Conservation (phyloP, 139 green algal species). For the Chlorella sp. region DNA sequence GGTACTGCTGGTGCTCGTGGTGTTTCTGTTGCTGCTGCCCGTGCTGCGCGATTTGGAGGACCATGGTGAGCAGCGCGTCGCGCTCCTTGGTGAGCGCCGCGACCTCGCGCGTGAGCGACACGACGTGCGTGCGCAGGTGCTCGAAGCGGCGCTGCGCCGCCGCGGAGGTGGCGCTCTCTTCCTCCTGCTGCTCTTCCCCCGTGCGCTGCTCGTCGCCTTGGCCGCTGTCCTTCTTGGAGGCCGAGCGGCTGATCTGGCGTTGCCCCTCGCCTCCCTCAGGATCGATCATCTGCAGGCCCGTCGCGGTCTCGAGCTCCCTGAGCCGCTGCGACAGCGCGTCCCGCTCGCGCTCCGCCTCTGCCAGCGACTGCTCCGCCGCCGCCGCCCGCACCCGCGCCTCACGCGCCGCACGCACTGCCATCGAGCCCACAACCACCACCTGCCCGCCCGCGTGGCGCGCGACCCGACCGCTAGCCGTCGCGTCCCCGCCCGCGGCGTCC, state of each 20-base stretch:
- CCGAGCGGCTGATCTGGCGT: background rate
- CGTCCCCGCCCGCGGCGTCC: no score
- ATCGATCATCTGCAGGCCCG: background rate
- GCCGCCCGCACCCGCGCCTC: conserved; percentile 15
- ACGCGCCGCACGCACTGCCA: conserved; percentile 14
- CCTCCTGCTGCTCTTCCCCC: background rate
- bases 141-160: background rate
- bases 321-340: background rate
- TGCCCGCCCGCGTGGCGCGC: background rate
- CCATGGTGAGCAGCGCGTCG: conserved; percentile 17
- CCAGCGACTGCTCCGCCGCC: background rate
- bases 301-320: background rate
- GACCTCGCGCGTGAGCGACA: conserved; percentile 13
- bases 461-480: no score
- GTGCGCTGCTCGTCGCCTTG: background rate
- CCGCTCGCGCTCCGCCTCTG: background rate
- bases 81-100: conserved; percentile 22
- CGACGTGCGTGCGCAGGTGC: conserved; percentile 10
- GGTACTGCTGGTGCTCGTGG: no score
- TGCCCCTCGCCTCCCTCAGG: no score
- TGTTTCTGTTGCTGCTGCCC: no score
- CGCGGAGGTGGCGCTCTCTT: background rate
- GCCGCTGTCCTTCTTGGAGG: background rate
- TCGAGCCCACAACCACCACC: conserved; percentile 14
- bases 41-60: no score